Percentiles rank a stretch among this genome's conserved stretches.
Evolutionary conservation across 2,329 filamentous ascomycete species (phyloP).

Genomic region (Juglanconis oblonga): DNA sequence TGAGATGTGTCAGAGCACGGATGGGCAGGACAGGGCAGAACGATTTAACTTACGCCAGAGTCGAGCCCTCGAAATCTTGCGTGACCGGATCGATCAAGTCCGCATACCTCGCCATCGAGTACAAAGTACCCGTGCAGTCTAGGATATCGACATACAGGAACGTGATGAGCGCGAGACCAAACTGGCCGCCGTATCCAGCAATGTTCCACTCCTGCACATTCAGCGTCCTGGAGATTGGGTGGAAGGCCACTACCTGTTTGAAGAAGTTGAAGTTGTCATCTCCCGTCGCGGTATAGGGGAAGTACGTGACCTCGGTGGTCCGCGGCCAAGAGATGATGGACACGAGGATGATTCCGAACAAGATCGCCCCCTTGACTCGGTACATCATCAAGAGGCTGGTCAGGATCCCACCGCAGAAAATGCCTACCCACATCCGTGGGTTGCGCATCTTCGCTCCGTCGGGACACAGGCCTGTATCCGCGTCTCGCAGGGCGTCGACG

Average conservation of each 20-base stretch:
- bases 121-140: constrained; percentile 81
- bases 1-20: not conserved
- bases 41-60: constrained; percentile 51
- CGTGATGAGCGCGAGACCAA: constrained; percentile 79
- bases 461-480: constrained; percentile 56
- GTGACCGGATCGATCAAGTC: constrained; percentile 77
- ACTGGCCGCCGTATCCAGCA: constrained; percentile 66
- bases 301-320: constrained; percentile 72
- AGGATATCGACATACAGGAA: constrained; percentile 91
- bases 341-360: constrained; percentile 77
- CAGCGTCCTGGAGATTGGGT: constrained; percentile 68
- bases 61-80: constrained; percentile 83
- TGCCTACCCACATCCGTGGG: constrained; percentile 82
- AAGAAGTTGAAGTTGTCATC: constrained; percentile 79
- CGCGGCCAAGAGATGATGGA: constrained; percentile 89
- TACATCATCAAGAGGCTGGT: constrained; percentile 82
- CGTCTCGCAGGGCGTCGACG: constrained; percentile 37
- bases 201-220: constrained; percentile 74
- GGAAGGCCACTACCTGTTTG: constrained; percentile 82
- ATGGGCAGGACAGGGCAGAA: not conserved
- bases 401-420: constrained; percentile 80
- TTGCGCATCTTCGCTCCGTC: constrained; percentile 71
- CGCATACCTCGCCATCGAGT: constrained; percentile 85
- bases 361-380: constrained; percentile 82
- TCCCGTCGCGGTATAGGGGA: constrained; percentile 69